Percentiles rank a stretch among this genome's conserved stretches.
These are phyloP conservation scores for Dioscorea dumetorum DNA, from an alignment of 106 monocot genomes.

Conservation along the genomic window DNA sequence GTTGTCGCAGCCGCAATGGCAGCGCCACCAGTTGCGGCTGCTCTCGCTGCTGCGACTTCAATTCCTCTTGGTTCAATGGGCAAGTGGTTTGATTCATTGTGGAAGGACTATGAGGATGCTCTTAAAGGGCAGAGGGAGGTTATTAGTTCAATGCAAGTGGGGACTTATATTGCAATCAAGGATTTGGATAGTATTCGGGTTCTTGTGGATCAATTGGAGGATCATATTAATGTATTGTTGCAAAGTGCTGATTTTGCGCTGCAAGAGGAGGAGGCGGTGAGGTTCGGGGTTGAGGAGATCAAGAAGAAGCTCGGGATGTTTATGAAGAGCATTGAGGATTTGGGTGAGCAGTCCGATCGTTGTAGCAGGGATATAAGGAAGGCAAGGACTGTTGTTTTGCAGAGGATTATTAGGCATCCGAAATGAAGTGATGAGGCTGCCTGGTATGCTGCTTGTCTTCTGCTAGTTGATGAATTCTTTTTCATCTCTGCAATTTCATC, in stretches of 20 bases:
- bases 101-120: constrained; percentile 50
- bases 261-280: constrained; percentile 51
- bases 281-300: constrained; percentile 62
- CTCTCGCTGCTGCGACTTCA: constrained; percentile 53
- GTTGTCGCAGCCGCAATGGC: constrained; percentile 80
- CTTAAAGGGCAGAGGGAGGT: constrained; percentile 50
- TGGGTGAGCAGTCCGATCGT: constrained; percentile 50
- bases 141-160: constrained; percentile 51
- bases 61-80: constrained; percentile 81
- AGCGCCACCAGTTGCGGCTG: constrained; percentile 69
- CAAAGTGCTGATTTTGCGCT: constrained; percentile 47
- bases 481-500: too few species aligned
- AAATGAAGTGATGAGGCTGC: background rate
- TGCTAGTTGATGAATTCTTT: too few species aligned
- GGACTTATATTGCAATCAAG: constrained; percentile 44
- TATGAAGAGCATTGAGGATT: constrained; percentile 56
- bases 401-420: constrained; percentile 8
- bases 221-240: constrained; percentile 38
- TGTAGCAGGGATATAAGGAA: constrained; percentile 56
- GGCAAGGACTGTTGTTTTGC: constrained; percentile 57
- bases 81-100: constrained; percentile 78
- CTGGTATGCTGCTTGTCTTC: constrained; percentile 1
- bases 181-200: constrained; percentile 67
- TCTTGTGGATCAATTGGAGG: constrained; percentile 52
- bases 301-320: constrained; percentile 58